Evolutionary conservation across 2,329 filamentous ascomycete species (phyloP).

Genomic region (Diplodia mutila): DNA sequence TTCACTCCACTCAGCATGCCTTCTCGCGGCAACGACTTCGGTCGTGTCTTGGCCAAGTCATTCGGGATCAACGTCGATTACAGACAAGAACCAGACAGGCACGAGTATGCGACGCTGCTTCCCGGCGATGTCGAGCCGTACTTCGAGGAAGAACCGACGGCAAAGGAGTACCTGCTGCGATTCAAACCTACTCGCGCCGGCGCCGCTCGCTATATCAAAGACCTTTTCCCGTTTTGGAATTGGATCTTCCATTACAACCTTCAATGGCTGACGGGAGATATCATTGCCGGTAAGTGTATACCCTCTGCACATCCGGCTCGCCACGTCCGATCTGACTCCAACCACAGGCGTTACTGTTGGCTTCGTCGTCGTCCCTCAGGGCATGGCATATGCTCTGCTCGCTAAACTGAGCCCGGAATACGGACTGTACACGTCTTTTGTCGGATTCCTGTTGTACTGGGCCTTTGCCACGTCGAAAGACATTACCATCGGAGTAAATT

Average conservation of each 20-base stretch:
- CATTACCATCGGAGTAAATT: slow-evolving; percentile 86
- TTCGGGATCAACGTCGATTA: slow-evolving; percentile 19
- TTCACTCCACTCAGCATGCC: slow-evolving; percentile 4
- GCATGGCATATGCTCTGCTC: slow-evolving; percentile 90
- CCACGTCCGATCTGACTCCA: slow-evolving; percentile 2
- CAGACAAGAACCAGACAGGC: slow-evolving; percentile 5
- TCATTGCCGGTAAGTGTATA: slow-evolving; percentile 35
- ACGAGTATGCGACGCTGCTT: background rate
- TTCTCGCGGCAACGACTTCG: background rate
- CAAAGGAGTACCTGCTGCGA: slow-evolving; percentile 35
- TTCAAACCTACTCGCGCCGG: slow-evolving; percentile 34
- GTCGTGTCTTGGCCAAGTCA: slow-evolving; percentile 9
- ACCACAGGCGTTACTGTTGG: slow-evolving; percentile 63
- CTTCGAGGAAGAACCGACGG: slow-evolving; percentile 37
- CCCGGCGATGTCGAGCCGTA: slow-evolving; percentile 30
- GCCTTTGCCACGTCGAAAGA: slow-evolving; percentile 97
- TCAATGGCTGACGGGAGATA: slow-evolving; percentile 38
- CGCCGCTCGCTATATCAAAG: slow-evolving; percentile 33
- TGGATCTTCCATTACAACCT: slow-evolving; percentile 38
- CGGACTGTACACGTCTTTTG: slow-evolving; percentile 91
- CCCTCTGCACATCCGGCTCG: background rate
- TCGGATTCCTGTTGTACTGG: slow-evolving; percentile 93
- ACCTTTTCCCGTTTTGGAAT: slow-evolving; percentile 36
- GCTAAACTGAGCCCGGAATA: slow-evolving; percentile 77
- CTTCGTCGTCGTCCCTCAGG: slow-evolving; percentile 84